These are phyloP conservation scores for Pyrenophora teres DNA, from an alignment of 2,329 filamentous ascomycete genomes.

Conservation along the genomic window DNA sequence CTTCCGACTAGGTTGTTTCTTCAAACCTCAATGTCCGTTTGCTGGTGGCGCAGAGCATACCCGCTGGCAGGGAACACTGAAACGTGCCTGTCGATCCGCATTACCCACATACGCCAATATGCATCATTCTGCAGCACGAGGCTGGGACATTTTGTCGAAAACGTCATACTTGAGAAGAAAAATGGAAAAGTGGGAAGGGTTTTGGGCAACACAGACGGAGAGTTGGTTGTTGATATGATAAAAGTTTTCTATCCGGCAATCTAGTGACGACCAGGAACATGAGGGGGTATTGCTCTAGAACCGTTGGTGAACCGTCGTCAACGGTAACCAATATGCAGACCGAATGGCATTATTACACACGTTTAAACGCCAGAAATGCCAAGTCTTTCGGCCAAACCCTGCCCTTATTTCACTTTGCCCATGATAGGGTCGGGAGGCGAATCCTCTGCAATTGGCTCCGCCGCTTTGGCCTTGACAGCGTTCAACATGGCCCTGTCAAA, in stretches of 20 bases:
- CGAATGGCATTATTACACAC: conserved; percentile 1
- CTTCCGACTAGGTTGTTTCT: conserved; percentile 1
- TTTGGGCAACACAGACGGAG: background rate
- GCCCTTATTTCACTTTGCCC: conserved; percentile 76
- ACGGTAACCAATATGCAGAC: conserved; percentile 2
- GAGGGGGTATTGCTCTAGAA: conserved; percentile 11
- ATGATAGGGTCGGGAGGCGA: conserved; percentile 83
- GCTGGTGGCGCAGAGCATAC: background rate
- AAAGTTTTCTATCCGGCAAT: conserved; percentile 7
- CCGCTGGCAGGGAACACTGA: conserved; percentile 1
- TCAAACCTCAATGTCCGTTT: background rate
- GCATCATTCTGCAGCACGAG: background rate
- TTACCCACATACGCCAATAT: conserved; percentile 5
- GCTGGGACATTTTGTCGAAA: background rate
- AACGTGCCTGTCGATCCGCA: conserved; percentile 7
- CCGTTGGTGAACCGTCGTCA: conserved; percentile 2
- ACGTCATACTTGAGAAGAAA: background rate
- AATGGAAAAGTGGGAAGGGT: background rate
- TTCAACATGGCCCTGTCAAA: conserved; percentile 91
- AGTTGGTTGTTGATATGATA: background rate
- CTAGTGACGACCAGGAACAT: conserved; percentile 5
- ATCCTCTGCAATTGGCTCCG: conserved; percentile 77
- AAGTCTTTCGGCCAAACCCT: background rate
- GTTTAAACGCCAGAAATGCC: conserved; percentile 7
- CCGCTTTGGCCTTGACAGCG: conserved; percentile 84